These are phyloP conservation scores for Brachypodium distachyon DNA, from an alignment of 202 grass and related monocot species.

Conservation along the genomic window DNA sequence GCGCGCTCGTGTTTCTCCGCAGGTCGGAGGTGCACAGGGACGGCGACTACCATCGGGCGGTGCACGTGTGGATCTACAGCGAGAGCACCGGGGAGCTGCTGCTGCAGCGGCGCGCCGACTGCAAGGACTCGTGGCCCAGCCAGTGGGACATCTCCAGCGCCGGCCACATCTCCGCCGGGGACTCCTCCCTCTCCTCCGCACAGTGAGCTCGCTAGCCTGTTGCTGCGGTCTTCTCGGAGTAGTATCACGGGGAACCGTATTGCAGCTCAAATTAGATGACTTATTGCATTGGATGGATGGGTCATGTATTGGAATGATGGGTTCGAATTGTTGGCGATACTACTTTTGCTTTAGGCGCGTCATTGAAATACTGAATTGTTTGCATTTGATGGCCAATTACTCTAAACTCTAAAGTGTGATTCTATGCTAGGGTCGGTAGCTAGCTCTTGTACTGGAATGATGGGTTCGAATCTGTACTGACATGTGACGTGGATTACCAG, in stretches of 20 bases:
- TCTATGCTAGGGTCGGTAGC: background rate
- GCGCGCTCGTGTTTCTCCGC: background rate
- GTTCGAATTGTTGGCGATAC: too few relatives aligned
- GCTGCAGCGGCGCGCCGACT: constrained; percentile 67
- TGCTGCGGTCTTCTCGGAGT: background rate
- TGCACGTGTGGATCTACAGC: constrained; percentile 87
- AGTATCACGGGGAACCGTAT: background rate
- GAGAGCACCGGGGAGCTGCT: constrained; percentile 85
- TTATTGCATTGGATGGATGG: background rate
- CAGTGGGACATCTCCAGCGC: constrained; percentile 88
- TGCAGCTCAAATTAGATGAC: background rate
- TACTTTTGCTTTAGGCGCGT: too few relatives aligned
- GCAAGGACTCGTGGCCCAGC: constrained; percentile 93
- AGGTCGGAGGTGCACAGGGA: constrained; percentile 76
- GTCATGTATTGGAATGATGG: background rate
- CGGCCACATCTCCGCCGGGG: constrained; percentile 77
- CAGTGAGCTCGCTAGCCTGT: constrained; percentile 22
- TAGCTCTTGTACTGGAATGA: background rate
- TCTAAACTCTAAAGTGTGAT: background rate
- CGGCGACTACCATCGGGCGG: constrained; percentile 77
- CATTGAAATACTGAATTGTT: too few relatives aligned
- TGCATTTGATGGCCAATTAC: background rate
- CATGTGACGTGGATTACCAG: constrained; percentile 35
- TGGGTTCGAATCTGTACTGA: background rate
- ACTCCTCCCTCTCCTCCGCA: constrained; percentile 75